phyloP scores from a whole-genome alignment of 768 basidiomycete genomes.

The Lyophyllum shimeji region DNA sequence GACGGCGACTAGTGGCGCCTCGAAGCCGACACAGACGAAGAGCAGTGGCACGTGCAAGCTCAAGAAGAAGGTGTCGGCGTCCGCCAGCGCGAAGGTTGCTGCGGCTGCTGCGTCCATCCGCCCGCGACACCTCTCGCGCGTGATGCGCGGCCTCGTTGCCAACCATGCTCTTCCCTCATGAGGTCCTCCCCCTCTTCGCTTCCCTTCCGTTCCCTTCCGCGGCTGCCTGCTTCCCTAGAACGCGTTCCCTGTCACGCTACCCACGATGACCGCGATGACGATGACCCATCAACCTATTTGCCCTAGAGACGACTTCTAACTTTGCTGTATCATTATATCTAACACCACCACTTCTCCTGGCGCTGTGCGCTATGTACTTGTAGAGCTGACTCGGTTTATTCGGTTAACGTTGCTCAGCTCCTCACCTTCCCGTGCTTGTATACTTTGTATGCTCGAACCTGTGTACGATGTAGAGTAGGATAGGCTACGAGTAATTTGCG shows the following conservation, averaged over 20 bases:
- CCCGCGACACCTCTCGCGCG: conserved; percentile 27
- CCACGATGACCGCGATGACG: background rate
- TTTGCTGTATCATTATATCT: background rate
- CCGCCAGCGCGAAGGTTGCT: conserved; percentile 1
- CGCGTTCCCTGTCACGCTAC: background rate
- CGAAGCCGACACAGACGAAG: conserved; percentile 8
- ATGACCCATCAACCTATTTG: background rate
- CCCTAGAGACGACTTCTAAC: background rate
- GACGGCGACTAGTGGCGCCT: background rate
- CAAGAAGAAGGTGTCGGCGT: conserved; percentile 13
- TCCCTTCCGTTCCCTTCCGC: too few species aligned
- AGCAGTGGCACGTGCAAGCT: conserved; percentile 18
- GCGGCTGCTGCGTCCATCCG: conserved; percentile 13
- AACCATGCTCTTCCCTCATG: conserved; percentile 6
- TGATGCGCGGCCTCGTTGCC: conserved; percentile 27
- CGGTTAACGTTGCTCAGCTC: too few species aligned
- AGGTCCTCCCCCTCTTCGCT: background rate
- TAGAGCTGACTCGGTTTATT: too few species aligned
- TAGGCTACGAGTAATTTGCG: too few species aligned
- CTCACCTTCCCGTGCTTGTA: too few species aligned
- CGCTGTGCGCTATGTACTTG: too few species aligned
- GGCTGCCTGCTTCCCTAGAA: too few species aligned
- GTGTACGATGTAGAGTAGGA: too few species aligned
- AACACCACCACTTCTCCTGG: background rate
- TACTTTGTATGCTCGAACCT: too few species aligned